Evolutionary conservation across 352 stramenopile genomes (phyloP).

Genomic region (Globisporangium mamillatum): DNA sequence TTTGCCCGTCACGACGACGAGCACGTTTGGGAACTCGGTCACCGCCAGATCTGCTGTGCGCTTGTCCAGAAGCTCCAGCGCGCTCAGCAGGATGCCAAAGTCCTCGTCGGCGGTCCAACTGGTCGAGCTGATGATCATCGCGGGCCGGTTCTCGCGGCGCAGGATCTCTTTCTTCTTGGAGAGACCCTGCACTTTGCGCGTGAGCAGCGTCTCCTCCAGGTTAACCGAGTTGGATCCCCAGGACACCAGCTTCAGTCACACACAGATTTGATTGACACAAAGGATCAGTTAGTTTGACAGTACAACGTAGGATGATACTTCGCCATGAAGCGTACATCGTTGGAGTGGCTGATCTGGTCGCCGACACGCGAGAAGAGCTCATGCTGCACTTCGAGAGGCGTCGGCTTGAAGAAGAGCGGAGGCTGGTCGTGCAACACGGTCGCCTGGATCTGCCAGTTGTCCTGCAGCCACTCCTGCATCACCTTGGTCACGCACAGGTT

Average conservation of each 20-base stretch:
- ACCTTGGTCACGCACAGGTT: constrained; percentile 97
- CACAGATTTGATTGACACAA: not conserved
- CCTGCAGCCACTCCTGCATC: constrained; percentile 93
- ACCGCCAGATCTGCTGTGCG: constrained; percentile 36
- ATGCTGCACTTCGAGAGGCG: constrained; percentile 83
- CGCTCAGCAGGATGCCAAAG: constrained; percentile 96
- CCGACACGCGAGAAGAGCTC: constrained; percentile 86
- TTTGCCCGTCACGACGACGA: constrained; percentile 98
- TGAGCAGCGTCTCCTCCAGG: constrained; percentile 66
- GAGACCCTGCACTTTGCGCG: constrained; percentile 29
- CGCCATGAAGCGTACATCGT: constrained; percentile 41
- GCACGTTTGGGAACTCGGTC: constrained; percentile 69
- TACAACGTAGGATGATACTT: not conserved
- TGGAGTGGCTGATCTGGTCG: constrained; percentile 65
- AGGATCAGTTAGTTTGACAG: not conserved
- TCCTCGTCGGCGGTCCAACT: constrained; percentile 99
- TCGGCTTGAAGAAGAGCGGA: constrained; percentile 91
- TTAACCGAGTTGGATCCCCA: constrained; percentile 26
- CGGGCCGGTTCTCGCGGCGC: constrained; percentile 51
- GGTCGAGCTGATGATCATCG: constrained; percentile 93
- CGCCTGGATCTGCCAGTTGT: constrained; percentile 89
- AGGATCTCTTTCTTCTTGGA: constrained; percentile 31
- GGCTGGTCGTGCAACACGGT: constrained; percentile 95
- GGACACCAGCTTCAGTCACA: constrained; percentile 28
- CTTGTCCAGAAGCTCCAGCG: constrained; percentile 79